These are phyloP conservation scores for Lactarius quietus DNA, from an alignment of 768 basidiomycete species.

Conservation along the genomic window DNA sequence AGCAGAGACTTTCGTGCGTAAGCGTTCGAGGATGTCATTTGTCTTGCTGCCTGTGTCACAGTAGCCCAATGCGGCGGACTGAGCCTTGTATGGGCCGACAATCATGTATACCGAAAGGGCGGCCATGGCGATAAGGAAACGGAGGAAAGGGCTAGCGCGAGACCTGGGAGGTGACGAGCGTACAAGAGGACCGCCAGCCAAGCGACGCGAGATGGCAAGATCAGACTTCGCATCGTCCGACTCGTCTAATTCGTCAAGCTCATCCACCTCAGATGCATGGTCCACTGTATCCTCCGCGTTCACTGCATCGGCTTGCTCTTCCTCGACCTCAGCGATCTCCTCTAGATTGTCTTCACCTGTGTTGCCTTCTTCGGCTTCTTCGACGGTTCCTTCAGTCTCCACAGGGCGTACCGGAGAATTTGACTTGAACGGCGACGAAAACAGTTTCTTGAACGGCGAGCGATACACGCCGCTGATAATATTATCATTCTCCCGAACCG, in stretches of 20 bases:
- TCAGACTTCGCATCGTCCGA: slow-evolving; percentile 22
- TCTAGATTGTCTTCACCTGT: slow-evolving; percentile 22
- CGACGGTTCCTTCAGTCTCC: slow-evolving; percentile 20
- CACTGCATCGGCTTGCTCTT: slow-evolving; percentile 16
- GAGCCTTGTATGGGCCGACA: slow-evolving; percentile 50
- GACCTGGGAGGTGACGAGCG: slow-evolving; percentile 4
- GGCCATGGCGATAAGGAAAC: slow-evolving; percentile 38
- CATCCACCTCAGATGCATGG: slow-evolving; percentile 10
- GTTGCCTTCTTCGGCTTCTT: slow-evolving; percentile 27
- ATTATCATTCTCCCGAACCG: slow-evolving; percentile 33
- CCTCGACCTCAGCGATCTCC: slow-evolving; percentile 7
- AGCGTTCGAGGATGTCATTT: slow-evolving; percentile 50
- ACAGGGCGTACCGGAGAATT: slow-evolving; percentile 12
- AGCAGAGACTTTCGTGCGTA: slow-evolving; percentile 45
- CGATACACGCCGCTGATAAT: slow-evolving; percentile 14
- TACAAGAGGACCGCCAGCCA: slow-evolving; percentile 36
- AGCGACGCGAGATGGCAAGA: slow-evolving; percentile 37
- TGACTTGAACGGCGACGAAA: slow-evolving; percentile 14
- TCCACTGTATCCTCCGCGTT: slow-evolving; percentile 10
- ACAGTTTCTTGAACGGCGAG: slow-evolving; percentile 21
- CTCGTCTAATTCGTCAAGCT: slow-evolving; percentile 25
- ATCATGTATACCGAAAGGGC: slow-evolving; percentile 33
- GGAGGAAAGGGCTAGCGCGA: slow-evolving; percentile 35
- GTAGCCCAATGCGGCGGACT: slow-evolving; percentile 71
- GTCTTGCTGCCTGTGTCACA: slow-evolving; percentile 64